Conservation (phyloP, 169 alveolate genomes). For the Theileria orientalis region DNA sequence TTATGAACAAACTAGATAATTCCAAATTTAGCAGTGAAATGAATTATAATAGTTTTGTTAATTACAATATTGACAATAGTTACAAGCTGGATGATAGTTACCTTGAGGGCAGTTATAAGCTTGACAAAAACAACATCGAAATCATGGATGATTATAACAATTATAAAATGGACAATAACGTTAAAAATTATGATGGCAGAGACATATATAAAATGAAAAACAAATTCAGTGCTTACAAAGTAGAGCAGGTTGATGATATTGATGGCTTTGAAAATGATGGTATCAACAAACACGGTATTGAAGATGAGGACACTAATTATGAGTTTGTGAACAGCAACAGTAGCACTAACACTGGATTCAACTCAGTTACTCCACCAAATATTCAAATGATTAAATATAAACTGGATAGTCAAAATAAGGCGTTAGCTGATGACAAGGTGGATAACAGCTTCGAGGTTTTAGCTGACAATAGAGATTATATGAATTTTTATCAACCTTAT, state of each 20-base stretch:
- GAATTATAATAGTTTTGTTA: background rate
- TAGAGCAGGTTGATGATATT: too few relatives aligned
- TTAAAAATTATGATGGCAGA: too few relatives aligned
- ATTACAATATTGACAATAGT: conserved; percentile 1
- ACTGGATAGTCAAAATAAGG: background rate
- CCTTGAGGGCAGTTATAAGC: background rate
- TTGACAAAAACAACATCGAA: too few relatives aligned
- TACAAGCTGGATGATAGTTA: background rate
- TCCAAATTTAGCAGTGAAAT: background rate
- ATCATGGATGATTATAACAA: too few relatives aligned
- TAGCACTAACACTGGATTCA: background rate
- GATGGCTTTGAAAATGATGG: background rate
- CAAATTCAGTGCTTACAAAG: too few relatives aligned
- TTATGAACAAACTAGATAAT: too few relatives aligned
- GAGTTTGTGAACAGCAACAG: background rate
- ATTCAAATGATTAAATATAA: too few relatives aligned
- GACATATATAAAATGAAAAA: too few relatives aligned
- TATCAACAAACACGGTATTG: background rate
- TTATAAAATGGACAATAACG: too few relatives aligned
- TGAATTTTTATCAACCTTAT: background rate
- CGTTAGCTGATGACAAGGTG: background rate
- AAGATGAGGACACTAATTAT: background rate
- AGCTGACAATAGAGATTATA: background rate
- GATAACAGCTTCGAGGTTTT: background rate
- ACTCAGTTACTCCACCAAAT: too few relatives aligned